Evolutionary conservation across 352 stramenopile species (phyloP).

Genomic region (Pythium aristosporum): DNA sequence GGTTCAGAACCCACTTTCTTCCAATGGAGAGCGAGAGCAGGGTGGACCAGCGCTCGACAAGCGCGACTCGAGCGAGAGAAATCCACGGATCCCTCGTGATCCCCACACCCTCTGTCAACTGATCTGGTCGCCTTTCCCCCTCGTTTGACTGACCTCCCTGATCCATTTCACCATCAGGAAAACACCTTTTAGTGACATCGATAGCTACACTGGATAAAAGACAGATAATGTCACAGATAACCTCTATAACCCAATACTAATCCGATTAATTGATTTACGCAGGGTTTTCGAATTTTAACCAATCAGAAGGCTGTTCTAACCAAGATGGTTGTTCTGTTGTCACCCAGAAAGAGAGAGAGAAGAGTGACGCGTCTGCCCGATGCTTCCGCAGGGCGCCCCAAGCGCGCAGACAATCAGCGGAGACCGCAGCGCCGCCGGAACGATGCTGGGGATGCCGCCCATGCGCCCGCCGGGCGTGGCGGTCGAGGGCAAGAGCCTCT

Average conservation of each 20-base stretch:
- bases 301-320: slow-evolving; percentile 8
- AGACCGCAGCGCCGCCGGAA: slow-evolving; percentile 7
- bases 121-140: background rate
- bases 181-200: background rate
- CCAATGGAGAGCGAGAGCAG: background rate
- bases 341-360: background rate
- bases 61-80: too few relatives aligned
- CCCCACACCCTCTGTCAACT: too few relatives aligned
- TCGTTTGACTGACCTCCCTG: too few relatives aligned
- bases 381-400: slow-evolving; percentile 20
- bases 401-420: slow-evolving; percentile 6
- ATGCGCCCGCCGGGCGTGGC: slow-evolving; percentile 31
- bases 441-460: slow-evolving; percentile 17
- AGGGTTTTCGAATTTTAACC: slow-evolving; percentile 2
- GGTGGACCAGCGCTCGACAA: too few relatives aligned
- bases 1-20: background rate
- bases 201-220: slow-evolving; percentile 19
- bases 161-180: too few relatives aligned
- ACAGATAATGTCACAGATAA: background rate
- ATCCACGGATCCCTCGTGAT: background rate
- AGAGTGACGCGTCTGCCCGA: slow-evolving; percentile 4
- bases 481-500: slow-evolving; percentile 77
- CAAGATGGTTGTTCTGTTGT: slow-evolving; percentile 6
- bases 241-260: background rate
- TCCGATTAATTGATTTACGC: background rate